Conservation (phyloP, 73 alveolate genomes). For the Breviolum minutum region DNA sequence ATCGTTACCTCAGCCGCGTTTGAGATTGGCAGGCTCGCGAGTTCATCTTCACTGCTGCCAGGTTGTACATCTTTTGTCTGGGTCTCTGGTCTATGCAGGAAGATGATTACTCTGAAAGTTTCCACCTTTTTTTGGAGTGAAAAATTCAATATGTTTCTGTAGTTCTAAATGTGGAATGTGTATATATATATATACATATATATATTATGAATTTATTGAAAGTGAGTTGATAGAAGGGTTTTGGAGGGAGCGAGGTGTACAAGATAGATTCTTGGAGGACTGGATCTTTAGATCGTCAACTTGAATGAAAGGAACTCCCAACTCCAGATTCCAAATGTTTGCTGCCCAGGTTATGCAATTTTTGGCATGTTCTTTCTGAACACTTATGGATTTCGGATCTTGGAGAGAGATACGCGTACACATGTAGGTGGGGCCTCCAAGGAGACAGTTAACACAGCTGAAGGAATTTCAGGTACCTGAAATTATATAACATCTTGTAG, state of each 20-base stretch:
- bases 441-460: no score
- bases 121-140: not conserved
- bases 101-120: not conserved
- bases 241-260: no score
- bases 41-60: slow-evolving; percentile 61
- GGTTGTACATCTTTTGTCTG: slow-evolving; percentile 45
- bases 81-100: not conserved
- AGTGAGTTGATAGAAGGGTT: no score
- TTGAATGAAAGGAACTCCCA: no score
- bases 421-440: no score
- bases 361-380: slow-evolving; percentile 63
- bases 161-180: not conserved
- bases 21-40: slow-evolving; percentile 25
- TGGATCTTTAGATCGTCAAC: not conserved
- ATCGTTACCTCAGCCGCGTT: not conserved
- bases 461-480: no score
- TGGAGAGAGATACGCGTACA: not conserved
- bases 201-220: no score
- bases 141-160: not conserved
- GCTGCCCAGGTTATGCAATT: slow-evolving; percentile 39
- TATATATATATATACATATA: no score
- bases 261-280: no score
- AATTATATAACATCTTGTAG: no score
- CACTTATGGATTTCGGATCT: slow-evolving; percentile 28
- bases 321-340: no score